A percentile compares a stretch with the other conserved stretches of the same genome.
Conservation (phyloP, 768 basidiomycete species). For the Exidia glandulosa region DNA sequence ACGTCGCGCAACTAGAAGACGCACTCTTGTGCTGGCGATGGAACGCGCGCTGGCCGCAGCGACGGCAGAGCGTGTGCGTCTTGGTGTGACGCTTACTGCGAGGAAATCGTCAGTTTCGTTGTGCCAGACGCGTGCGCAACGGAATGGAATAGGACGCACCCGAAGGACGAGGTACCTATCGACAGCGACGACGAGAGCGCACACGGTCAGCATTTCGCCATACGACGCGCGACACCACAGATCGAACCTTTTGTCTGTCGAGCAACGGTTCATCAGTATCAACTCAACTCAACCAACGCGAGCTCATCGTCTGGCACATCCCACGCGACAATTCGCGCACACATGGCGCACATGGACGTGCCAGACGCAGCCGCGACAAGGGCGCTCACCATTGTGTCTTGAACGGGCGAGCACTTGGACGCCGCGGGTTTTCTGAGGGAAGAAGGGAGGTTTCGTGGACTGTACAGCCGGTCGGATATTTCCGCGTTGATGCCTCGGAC, state of each 20-base stretch:
- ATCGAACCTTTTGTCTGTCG: neutral
- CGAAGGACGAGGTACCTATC: slow-evolving; percentile 89
- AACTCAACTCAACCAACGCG: neutral
- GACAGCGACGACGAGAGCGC: too few species aligned
- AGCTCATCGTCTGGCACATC: neutral
- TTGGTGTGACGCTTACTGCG: slow-evolving; percentile 92
- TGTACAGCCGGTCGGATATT: neutral
- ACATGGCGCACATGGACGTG: neutral
- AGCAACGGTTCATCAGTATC: neutral
- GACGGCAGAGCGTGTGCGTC: slow-evolving; percentile 93
- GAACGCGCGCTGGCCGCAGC: slow-evolving; percentile 91
- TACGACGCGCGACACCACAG: neutral
- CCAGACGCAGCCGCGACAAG: neutral
- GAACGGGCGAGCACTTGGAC: neutral
- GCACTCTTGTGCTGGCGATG: slow-evolving; percentile 97
- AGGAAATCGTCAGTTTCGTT: slow-evolving; percentile 2
- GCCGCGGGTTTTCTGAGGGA: neutral
- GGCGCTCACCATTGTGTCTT: neutral
- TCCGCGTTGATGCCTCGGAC: too few species aligned
- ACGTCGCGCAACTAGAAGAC: too few species aligned
- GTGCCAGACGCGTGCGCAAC: neutral
- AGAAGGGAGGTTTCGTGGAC: neutral
- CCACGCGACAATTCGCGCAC: neutral
- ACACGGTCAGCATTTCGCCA: neutral
- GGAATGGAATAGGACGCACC: slow-evolving; percentile 48